phyloP scores from a whole-genome alignment of 148 eudicot genomes.

The Euryodendron excelsum region DNA sequence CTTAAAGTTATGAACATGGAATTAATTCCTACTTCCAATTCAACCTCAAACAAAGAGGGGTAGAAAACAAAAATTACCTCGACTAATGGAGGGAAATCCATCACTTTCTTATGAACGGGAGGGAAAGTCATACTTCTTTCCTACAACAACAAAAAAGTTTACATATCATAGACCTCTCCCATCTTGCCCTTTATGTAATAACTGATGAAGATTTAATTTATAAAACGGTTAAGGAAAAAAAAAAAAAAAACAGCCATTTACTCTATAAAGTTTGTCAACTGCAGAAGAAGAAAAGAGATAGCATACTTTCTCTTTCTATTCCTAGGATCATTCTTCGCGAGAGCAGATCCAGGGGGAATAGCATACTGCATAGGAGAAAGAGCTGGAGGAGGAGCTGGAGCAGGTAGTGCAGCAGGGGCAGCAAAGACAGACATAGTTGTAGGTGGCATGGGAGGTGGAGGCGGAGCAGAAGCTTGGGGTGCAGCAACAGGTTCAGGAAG shows the following conservation, averaged over 20 bases:
- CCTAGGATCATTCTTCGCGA: constrained; percentile 64
- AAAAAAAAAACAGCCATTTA: not conserved
- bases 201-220: not conserved
- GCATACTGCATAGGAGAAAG: constrained; percentile 80
- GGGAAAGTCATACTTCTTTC: constrained; percentile 23
- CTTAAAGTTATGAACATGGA: not conserved
- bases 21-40: not conserved
- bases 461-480: constrained; percentile 43
- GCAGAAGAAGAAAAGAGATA: not conserved
- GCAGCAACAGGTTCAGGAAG: constrained; percentile 73
- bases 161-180: not conserved
- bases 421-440: constrained; percentile 42
- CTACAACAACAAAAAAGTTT: constrained; percentile 13
- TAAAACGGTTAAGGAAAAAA: not conserved
- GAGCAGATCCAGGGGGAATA: constrained; percentile 57
- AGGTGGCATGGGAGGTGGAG: constrained; percentile 50
- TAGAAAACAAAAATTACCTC: not conserved
- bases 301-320: constrained; percentile 83
- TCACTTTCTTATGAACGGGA: not conserved
- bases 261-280: not conserved
- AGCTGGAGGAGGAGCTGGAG: constrained; percentile 56
- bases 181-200: constrained; percentile 2
- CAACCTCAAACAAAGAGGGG: not conserved
- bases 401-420: constrained; percentile 23
- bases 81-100: not conserved